phyloP scores from a whole-genome alignment of 2,329 filamentous ascomycete species.

The Pseudodiploospora longispora region DNA sequence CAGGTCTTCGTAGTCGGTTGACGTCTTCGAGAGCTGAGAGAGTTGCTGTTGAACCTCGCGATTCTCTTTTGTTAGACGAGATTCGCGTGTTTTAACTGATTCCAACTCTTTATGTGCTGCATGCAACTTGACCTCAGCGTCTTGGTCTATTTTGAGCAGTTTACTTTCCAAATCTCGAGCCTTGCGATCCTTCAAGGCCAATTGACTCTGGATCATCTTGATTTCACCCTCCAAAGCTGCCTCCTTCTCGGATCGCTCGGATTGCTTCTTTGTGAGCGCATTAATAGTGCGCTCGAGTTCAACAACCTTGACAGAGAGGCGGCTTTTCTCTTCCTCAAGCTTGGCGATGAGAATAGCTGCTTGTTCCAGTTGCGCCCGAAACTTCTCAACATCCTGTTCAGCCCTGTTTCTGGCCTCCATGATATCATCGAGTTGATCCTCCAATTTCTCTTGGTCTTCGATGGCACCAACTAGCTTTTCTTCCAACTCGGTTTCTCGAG shows the following conservation, averaged over 20 bases:
- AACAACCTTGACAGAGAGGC: slow-evolving; percentile 57
- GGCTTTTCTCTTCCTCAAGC: slow-evolving; percentile 78
- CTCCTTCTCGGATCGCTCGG: slow-evolving; percentile 68
- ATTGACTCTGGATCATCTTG: slow-evolving; percentile 83
- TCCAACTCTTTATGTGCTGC: slow-evolving; percentile 73
- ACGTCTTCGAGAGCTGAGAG: slow-evolving; percentile 78
- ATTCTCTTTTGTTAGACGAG: slow-evolving; percentile 72
- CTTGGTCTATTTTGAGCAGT: slow-evolving; percentile 77
- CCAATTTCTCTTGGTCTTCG: slow-evolving; percentile 87
- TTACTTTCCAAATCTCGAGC: slow-evolving; percentile 78
- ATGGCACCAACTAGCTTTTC: slow-evolving; percentile 90
- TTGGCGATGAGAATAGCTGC: slow-evolving; percentile 79
- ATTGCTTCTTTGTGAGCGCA: slow-evolving; percentile 61
- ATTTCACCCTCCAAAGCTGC: slow-evolving; percentile 73
- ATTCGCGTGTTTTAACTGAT: slow-evolving; percentile 62
- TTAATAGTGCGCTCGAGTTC: slow-evolving; percentile 64
- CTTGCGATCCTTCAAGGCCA: slow-evolving; percentile 84
- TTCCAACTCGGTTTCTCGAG: slow-evolving; percentile 82
- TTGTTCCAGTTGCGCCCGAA: slow-evolving; percentile 78
- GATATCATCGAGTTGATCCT: slow-evolving; percentile 85
- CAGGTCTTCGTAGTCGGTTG: slow-evolving; percentile 90
- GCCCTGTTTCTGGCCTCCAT: slow-evolving; percentile 83
- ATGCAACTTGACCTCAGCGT: slow-evolving; percentile 77
- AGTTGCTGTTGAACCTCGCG: slow-evolving; percentile 77
- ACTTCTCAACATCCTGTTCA: slow-evolving; percentile 74